A percentile compares a stretch with the other conserved stretches of the same genome.
Evolutionary conservation across 768 basidiomycete species (phyloP).

Genomic region (Amanita exitialis): DNA sequence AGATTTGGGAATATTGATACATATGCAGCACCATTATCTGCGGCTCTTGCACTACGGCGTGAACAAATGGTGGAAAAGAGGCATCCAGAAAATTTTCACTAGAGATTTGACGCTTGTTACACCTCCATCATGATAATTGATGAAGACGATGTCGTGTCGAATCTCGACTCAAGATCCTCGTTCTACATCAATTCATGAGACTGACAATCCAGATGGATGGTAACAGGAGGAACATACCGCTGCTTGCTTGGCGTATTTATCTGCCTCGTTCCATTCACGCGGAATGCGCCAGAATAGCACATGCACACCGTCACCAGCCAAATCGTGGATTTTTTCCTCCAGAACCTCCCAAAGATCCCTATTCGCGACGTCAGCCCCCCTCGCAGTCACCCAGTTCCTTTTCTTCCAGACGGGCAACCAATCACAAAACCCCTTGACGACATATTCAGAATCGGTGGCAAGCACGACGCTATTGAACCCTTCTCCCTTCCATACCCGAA

Average conservation of each 20-base stretch:
- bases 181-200: no score
- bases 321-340: background rate
- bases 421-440: slow-evolving; percentile 16
- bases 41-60: no score
- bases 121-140: no score
- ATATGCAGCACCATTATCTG: no score
- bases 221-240: background rate
- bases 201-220: no score
- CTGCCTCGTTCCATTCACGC: background rate
- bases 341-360: background rate
- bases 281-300: background rate
- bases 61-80: no score
- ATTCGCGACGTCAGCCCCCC: background rate
- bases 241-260: background rate
- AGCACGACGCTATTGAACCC: slow-evolving; percentile 21
- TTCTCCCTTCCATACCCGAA: slow-evolving; percentile 15
- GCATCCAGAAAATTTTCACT: no score
- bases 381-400: background rate
- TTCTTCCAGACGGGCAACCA: slow-evolving; percentile 15
- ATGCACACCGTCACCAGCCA: background rate
- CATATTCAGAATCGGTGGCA: slow-evolving; percentile 21
- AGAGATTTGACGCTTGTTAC: no score
- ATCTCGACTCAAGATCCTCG: no score
- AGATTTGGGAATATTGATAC: no score
- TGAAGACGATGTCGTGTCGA: no score